Base-by-base conservation (phyloP, 2,329 filamentous ascomycete genomes). In the Aureobasidium melanogenum region DNA sequence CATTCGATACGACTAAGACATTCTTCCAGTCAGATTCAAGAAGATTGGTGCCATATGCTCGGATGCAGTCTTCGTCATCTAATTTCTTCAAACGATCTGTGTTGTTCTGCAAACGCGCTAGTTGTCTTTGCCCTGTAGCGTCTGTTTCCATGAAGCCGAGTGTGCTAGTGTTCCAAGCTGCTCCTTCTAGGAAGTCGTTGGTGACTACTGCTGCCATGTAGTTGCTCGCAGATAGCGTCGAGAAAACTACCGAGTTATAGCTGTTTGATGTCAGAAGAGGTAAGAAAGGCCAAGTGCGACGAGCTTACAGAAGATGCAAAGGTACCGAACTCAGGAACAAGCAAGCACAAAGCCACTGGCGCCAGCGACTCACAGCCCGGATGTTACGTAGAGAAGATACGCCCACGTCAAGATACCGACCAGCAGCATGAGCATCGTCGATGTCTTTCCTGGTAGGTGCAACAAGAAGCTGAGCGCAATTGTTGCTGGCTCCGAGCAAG, bases 381-480 rank as follows among this genome's bases (percentile, higher is more conserved):
- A 77, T 38, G 62, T 78, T 80, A 1, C 75, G 69, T 2, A 74
- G 28, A 36, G 76, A 78, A 7, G 74, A 69, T 2, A 79, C 66
- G 0, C 81, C 79, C 47, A 81, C 76, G 36, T 78, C 75, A 0
- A 82, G 67, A 74, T 75, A 78, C 17, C 65, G 69, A 1, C 72
- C 68, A 50, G 67, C 64, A 0, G 64, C 54, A 68, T 84, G 82
- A 0, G 79, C 79, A 15, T 64, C 64, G 51, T 84, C 76, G 12
- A 83, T 67, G 43, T 83, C 79, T 9, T 66, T 62, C 26, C 82
- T 69, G 0, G 77, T 82, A 0, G 82, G 81, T 0, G 80, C 75
- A 14, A 70, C 75, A 14, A 84, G 68, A 22, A 77, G 72, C 63
- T 84, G 81, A 77, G 82, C 82, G 60, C 73, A 76, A 62, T 79